A percentile compares a stretch with the other conserved stretches of the same genome.
Conservation (phyloP, 495 filamentous ascomycete species). For the Podospora comata region DNA sequence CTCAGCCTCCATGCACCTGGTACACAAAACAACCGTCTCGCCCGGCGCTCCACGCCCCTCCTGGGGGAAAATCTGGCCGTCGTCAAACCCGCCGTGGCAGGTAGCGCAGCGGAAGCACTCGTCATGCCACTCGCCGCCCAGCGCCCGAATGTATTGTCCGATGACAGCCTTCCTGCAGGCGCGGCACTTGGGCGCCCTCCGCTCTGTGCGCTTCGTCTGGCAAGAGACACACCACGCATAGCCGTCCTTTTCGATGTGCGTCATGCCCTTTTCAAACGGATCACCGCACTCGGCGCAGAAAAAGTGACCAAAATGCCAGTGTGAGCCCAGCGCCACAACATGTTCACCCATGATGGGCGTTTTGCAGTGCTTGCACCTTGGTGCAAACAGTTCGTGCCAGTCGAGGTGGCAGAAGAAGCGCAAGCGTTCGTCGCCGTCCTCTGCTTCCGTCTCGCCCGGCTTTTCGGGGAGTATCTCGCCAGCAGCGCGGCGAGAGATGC, state of each 20-base stretch:
- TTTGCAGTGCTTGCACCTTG: slow-evolving; percentile 92
- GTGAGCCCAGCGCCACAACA: slow-evolving; percentile 83
- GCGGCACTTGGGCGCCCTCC: slow-evolving; percentile 71
- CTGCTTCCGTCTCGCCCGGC: slow-evolving; percentile 57
- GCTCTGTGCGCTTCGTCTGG: slow-evolving; percentile 80
- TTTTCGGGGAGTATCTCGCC: slow-evolving; percentile 57
- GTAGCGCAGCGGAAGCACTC: slow-evolving; percentile 78
- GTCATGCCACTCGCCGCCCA: slow-evolving; percentile 92
- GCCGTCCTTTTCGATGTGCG: slow-evolving; percentile 97
- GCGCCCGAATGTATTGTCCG: slow-evolving; percentile 78
- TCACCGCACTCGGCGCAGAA: slow-evolving; percentile 99
- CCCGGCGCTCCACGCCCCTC: slow-evolving; percentile 39
- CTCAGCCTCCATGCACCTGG: slow-evolving; percentile 47
- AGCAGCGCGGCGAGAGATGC: slow-evolving; percentile 58
- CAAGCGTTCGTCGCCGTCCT: slow-evolving; percentile 62
- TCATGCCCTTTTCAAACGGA: slow-evolving; percentile 76
- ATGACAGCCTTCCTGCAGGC: slow-evolving; percentile 82
- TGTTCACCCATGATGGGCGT: slow-evolving; percentile 98
- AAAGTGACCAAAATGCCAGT: slow-evolving; percentile 98
- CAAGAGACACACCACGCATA: slow-evolving; percentile 97
- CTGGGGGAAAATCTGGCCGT: slow-evolving; percentile 54
- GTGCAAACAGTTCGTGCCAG: slow-evolving; percentile 92
- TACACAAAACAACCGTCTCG: slow-evolving; percentile 48
- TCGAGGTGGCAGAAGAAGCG: slow-evolving; percentile 98
- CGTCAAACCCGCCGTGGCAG: slow-evolving; percentile 51